Conservation (phyloP, 1,139 yeast species). For the Fermentozyma sake region DNA sequence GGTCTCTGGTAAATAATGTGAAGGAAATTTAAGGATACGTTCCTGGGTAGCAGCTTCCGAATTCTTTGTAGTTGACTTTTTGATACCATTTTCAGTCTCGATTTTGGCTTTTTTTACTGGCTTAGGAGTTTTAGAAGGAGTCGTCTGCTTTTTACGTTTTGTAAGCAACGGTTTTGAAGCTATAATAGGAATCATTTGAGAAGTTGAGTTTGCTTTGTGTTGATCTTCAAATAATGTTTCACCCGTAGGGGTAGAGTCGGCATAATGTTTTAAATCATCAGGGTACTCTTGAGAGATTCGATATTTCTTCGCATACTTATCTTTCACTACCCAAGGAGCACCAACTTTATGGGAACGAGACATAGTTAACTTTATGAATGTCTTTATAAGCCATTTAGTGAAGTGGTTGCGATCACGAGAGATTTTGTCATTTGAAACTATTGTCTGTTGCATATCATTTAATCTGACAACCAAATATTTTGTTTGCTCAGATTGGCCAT, state of each 20-base stretch:
- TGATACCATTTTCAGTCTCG: conserved; percentile 4
- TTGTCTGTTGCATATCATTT: conserved; percentile 53
- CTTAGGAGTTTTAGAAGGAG: background rate
- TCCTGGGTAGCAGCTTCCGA: too few species aligned
- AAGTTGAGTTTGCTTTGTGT: conserved; percentile 2
- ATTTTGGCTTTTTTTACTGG: conserved; percentile 4
- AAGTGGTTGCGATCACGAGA: conserved; percentile 81
- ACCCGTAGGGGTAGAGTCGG: conserved; percentile 37
- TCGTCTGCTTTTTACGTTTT: conserved; percentile 4
- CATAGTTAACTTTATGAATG: conserved; percentile 82
- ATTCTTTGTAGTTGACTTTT: conserved; percentile 5
- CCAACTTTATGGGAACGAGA: conserved; percentile 81
- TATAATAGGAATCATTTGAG: background rate
- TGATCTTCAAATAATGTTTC: conserved; percentile 24
- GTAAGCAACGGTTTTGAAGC: conserved; percentile 1
- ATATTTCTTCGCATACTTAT: conserved; percentile 60
- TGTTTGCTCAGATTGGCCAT: conserved; percentile 54
- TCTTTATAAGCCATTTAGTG: conserved; percentile 85
- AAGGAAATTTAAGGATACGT: conserved; percentile 24
- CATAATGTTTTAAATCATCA: conserved; percentile 42
- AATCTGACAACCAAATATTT: conserved; percentile 61
- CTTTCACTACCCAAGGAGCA: conserved; percentile 96
- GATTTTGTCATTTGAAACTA: conserved; percentile 69
- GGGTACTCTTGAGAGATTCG: conserved; percentile 59
- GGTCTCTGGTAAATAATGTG: conserved; percentile 34